A percentile compares a stretch with the other conserved stretches of the same genome.
phyloP scores from a whole-genome alignment of 2,329 filamentous ascomycete species.

The Aspergillus novofumigatus region DNA sequence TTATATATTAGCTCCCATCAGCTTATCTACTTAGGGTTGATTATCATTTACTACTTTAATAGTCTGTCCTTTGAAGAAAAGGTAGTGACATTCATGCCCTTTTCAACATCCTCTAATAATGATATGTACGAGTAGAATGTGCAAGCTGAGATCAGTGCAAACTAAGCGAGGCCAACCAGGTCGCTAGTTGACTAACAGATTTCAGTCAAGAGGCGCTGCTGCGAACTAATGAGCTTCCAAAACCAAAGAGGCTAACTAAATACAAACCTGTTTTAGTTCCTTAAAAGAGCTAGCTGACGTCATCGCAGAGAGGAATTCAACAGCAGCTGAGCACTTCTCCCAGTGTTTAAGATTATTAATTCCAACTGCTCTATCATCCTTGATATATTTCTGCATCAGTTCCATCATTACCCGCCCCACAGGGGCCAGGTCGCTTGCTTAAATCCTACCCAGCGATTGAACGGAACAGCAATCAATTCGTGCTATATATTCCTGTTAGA shows the following conservation, averaged over 20 bases:
- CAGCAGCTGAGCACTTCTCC: constrained; percentile 2
- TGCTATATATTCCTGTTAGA: no score
- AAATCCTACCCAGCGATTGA: background rate
- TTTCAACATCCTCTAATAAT: no score
- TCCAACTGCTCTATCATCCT: constrained; percentile 28
- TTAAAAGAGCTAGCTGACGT: constrained; percentile 14
- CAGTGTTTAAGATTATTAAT: constrained; percentile 21
- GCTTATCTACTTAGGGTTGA: no score
- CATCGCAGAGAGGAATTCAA: constrained; percentile 5
- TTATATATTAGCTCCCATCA: no score
- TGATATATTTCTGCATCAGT: constrained; percentile 31
- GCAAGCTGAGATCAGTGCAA: constrained; percentile 16
- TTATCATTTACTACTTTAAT: no score
- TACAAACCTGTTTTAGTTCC: constrained; percentile 12
- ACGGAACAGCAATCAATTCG: no score
- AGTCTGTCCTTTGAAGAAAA: no score
- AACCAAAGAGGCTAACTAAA: background rate
- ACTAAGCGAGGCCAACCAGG: constrained; percentile 14
- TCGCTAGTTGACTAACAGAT: constrained; percentile 9
- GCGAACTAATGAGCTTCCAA: constrained; percentile 4
- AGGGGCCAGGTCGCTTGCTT: constrained; percentile 18
- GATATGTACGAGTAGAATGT: constrained; percentile 8
- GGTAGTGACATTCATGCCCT: no score
- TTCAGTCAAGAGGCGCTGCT: constrained; percentile 16
- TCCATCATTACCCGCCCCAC: constrained; percentile 23